phyloP scores from a whole-genome alignment of 768 basidiomycete genomes.

The Agrocybe chaxingu region DNA sequence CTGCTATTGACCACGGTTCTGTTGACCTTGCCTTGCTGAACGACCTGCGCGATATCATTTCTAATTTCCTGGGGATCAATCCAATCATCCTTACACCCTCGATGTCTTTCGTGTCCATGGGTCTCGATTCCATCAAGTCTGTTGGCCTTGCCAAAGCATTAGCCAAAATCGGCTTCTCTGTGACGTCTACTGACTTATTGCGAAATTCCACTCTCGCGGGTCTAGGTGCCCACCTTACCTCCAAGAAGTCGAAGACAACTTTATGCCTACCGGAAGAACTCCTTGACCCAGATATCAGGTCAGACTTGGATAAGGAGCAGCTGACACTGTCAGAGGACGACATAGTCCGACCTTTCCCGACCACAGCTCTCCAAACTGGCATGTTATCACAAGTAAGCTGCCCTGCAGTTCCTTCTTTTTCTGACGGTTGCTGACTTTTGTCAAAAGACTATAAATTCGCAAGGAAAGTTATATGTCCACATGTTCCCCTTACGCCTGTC shows the following conservation, averaged over 20 bases:
- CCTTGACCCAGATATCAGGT: not conserved
- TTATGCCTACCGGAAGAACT: not conserved
- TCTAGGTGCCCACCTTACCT: slow-evolving; percentile 12
- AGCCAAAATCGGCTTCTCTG: slow-evolving; percentile 25
- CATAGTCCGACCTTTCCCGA: slow-evolving; percentile 31
- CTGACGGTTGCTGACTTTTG: not conserved
- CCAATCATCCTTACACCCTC: slow-evolving; percentile 16
- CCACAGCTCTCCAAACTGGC: slow-evolving; percentile 43
- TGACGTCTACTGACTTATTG: slow-evolving; percentile 37
- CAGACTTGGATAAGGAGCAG: slow-evolving; percentile 11
- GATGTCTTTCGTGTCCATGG: slow-evolving; percentile 41
- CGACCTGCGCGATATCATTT: slow-evolving; percentile 15
- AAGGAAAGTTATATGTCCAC: slow-evolving; percentile 28
- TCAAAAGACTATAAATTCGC: slow-evolving; percentile 25
- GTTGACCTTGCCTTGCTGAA: slow-evolving; percentile 14
- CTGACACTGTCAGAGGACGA: slow-evolving; percentile 25
- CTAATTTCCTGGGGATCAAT: slow-evolving; percentile 24
- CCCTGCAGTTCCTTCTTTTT: not conserved
- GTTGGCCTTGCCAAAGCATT: slow-evolving; percentile 38
- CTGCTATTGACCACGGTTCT: not conserved
- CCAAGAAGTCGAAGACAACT: not conserved
- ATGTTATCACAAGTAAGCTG: slow-evolving; percentile 44
- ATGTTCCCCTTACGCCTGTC: slow-evolving; percentile 25
- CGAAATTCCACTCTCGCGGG: slow-evolving; percentile 19
- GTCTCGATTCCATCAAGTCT: slow-evolving; percentile 45